phyloP scores from a whole-genome alignment of 306 rosid species.

The Myrica gale region DNA sequence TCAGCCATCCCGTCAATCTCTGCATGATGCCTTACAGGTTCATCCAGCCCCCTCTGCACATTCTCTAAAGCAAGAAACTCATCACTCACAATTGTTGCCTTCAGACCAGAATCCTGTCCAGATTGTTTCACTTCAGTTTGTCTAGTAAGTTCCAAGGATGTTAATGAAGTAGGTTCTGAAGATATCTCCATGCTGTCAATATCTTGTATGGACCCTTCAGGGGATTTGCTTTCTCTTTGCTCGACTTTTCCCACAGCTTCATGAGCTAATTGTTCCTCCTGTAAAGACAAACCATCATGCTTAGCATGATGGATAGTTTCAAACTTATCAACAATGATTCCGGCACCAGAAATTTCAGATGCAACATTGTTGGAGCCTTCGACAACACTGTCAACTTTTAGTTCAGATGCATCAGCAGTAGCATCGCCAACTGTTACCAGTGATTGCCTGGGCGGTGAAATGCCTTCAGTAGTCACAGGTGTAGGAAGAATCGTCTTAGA shows the following conservation, averaged over 20 bases:
- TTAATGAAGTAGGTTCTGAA: slow-evolving; percentile 21
- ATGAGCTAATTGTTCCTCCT: slow-evolving; percentile 35
- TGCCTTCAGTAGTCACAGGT: slow-evolving; percentile 29
- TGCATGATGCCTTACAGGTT: slow-evolving; percentile 34
- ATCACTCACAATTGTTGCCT: slow-evolving; percentile 26
- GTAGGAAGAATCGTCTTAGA: slow-evolving; percentile 30
- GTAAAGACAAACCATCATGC: slow-evolving; percentile 30
- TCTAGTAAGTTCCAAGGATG: slow-evolving; percentile 21
- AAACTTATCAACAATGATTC: slow-evolving; percentile 19
- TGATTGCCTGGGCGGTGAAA: slow-evolving; percentile 28
- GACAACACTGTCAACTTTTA: slow-evolving; percentile 29
- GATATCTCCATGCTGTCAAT: slow-evolving; percentile 22
- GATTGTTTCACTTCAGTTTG: slow-evolving; percentile 29
- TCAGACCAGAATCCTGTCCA: slow-evolving; percentile 28
- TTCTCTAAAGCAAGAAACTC: slow-evolving; percentile 30
- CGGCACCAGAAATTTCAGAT: slow-evolving; percentile 44
- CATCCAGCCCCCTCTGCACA: slow-evolving; percentile 31
- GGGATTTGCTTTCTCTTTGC: slow-evolving; percentile 29
- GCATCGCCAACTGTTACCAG: slow-evolving; percentile 24
- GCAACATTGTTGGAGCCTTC: slow-evolving; percentile 29
- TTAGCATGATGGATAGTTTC: slow-evolving; percentile 28
- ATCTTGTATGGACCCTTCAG: slow-evolving; percentile 33
- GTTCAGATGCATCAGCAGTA: slow-evolving; percentile 35
- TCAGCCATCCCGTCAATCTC: slow-evolving; percentile 33
- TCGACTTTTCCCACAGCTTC: slow-evolving; percentile 27